A percentile compares a stretch with the other conserved stretches of the same genome.
Conservation (phyloP, 2,329 filamentous ascomycete genomes). For the Colletotrichum shisoi region DNA sequence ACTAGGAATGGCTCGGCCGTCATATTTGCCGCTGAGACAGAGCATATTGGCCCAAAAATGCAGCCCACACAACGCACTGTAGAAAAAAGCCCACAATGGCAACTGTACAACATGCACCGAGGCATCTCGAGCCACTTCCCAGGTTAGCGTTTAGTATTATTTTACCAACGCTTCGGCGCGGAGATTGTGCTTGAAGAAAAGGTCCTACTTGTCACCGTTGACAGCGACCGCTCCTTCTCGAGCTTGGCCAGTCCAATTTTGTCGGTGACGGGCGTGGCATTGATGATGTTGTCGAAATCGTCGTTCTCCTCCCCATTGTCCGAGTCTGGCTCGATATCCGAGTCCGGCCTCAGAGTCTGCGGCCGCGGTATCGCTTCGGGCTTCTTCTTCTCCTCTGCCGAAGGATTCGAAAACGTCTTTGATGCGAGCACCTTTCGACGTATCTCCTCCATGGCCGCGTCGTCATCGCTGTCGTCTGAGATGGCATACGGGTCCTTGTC, state of each 20-base stretch:
- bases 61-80: conserved; percentile 22
- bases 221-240: conserved; percentile 62
- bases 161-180: conserved; percentile 59
- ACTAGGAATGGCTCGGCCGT: neutral
- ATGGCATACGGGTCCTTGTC: conserved; percentile 75
- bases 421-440: conserved; percentile 88
- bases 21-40: neutral
- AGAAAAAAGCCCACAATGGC: conserved; percentile 22
- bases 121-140: neutral
- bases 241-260: conserved; percentile 71
- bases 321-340: conserved; percentile 74
- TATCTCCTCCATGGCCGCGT: conserved; percentile 88
- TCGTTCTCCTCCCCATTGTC: conserved; percentile 73
- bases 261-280: conserved; percentile 89
- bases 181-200: conserved; percentile 60
- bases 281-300: conserved; percentile 91
- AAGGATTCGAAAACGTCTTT: conserved; percentile 79
- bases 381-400: conserved; percentile 59
- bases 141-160: conserved; percentile 15
- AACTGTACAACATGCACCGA: conserved; percentile 9
- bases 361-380: conserved; percentile 70
- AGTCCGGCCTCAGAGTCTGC: conserved; percentile 65
- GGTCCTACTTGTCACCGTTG: conserved; percentile 58
- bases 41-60: neutral
- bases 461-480: conserved; percentile 82